Conservation (phyloP, 148 eudicot species). For the Camellia japonica region DNA sequence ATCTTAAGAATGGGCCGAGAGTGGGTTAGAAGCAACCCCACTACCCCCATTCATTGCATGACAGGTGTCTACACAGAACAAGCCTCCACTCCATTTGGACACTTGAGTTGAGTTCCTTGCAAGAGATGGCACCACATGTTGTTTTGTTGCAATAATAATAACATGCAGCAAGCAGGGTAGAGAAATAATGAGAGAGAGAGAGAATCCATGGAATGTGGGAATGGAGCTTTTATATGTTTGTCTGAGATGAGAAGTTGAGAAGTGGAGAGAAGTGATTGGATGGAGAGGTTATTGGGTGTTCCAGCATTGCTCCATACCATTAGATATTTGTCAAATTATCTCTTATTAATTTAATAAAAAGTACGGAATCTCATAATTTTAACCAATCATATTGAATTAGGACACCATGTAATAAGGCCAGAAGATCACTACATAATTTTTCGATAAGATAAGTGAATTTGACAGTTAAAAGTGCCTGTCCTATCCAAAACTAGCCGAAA, state of each 20-base stretch:
- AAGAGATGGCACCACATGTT: slow-evolving; percentile 11
- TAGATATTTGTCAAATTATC: too few relatives aligned
- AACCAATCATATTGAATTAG: too few relatives aligned
- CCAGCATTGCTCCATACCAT: too few relatives aligned
- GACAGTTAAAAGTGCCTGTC: neutral
- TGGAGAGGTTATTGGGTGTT: too few relatives aligned
- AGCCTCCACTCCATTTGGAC: slow-evolving; percentile 16
- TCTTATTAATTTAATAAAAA: too few relatives aligned
- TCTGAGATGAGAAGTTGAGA: neutral
- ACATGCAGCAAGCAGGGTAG: neutral
- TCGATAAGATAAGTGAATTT: neutral
- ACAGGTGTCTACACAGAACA: slow-evolving; percentile 12
- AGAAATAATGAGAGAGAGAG: neutral
- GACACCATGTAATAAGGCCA: too few relatives aligned
- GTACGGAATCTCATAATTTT: too few relatives aligned
- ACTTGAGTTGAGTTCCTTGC: slow-evolving; percentile 29
- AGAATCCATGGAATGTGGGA: neutral
- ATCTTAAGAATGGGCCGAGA: slow-evolving; percentile 22
- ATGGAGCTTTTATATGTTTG: neutral
- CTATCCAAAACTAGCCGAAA: neutral
- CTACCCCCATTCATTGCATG: slow-evolving; percentile 15
- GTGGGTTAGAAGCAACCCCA: slow-evolving; percentile 33
- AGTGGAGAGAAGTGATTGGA: neutral
- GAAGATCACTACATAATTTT: too few relatives aligned
- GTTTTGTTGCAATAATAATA: neutral